Percentiles rank a stretch among this genome's conserved stretches.
Evolutionary conservation across 2,329 filamentous ascomycete genomes (phyloP).

Genomic region (Trichophaea hybrida): DNA sequence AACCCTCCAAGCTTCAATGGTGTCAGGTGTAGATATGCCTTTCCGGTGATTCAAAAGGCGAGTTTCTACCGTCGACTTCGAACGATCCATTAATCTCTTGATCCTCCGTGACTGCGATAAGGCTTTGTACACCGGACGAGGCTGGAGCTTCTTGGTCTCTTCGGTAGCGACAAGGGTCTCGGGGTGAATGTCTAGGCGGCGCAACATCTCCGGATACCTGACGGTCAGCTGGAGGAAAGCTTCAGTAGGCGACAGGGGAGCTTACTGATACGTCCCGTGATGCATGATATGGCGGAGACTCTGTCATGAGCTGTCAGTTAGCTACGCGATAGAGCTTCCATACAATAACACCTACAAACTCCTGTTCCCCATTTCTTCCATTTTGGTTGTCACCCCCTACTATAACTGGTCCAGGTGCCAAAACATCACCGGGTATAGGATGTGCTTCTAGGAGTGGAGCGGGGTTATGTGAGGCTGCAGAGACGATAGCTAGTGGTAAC

Average conservation of each 20-base stretch:
- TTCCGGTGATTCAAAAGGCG: conserved; percentile 59
- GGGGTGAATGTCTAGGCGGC: conserved; percentile 54
- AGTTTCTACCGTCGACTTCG: conserved; percentile 60
- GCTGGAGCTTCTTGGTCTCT: conserved; percentile 28
- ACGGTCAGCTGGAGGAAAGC: neutral
- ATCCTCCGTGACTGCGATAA: conserved; percentile 56
- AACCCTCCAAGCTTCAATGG: conserved; percentile 54
- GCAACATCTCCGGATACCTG: conserved; percentile 59
- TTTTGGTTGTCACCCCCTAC: conserved; percentile 6
- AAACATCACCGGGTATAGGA: conserved; percentile 10
- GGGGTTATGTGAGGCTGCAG: neutral
- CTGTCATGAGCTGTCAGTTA: conserved; percentile 28
- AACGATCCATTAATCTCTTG: conserved; percentile 65
- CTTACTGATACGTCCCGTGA: conserved; percentile 55
- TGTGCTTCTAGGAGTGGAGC: neutral
- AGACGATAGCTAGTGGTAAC: conserved; percentile 34
- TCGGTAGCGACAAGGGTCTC: conserved; percentile 30
- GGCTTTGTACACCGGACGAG: conserved; percentile 42
- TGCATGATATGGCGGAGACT: conserved; percentile 81
- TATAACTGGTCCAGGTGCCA: conserved; percentile 19
- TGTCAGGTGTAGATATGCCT: conserved; percentile 53
- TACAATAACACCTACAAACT: conserved; percentile 23
- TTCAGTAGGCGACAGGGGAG: neutral
- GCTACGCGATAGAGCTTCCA: conserved; percentile 1
- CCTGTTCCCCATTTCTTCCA: conserved; percentile 6